Evolutionary conservation across 345 rosid genomes (phyloP).

Genomic region (Salix udensis): DNA sequence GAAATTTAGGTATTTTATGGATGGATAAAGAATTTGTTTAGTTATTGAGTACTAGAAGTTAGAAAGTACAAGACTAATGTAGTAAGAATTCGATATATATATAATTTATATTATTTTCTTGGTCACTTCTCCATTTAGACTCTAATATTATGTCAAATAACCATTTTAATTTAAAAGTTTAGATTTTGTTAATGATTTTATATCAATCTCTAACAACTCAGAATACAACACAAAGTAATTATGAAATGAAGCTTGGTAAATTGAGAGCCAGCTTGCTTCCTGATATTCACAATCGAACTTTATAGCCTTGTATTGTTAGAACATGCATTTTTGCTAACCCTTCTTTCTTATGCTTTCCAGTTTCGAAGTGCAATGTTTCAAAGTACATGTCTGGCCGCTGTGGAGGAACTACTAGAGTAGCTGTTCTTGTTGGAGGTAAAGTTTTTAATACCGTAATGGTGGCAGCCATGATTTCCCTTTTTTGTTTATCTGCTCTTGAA

Average conservation of each 20-base stretch:
- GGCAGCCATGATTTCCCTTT: not conserved
- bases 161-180: too few relatives aligned
- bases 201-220: not conserved
- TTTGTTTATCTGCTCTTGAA: not conserved
- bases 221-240: not conserved
- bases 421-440: conserved; percentile 69
- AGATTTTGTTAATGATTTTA: too few relatives aligned
- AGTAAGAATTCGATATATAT: too few relatives aligned
- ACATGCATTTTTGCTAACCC: conserved; percentile 3
- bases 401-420: conserved; percentile 37
- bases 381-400: conserved; percentile 41
- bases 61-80: too few relatives aligned
- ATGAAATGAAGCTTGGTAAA: not conserved
- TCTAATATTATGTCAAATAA: fast-evolving
- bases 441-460: not conserved
- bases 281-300: too few relatives aligned
- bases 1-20: not conserved
- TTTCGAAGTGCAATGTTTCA: conserved; percentile 37
- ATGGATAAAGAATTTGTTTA: too few relatives aligned
- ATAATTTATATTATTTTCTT: too few relatives aligned
- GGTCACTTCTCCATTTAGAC: too few relatives aligned
- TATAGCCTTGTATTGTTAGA: not conserved
- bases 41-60: not conserved
- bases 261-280: not conserved
- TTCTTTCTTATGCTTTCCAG: conserved; percentile 17